phyloP scores from a whole-genome alignment of 345 rosid genomes.

The Eucalyptus regnans region DNA sequence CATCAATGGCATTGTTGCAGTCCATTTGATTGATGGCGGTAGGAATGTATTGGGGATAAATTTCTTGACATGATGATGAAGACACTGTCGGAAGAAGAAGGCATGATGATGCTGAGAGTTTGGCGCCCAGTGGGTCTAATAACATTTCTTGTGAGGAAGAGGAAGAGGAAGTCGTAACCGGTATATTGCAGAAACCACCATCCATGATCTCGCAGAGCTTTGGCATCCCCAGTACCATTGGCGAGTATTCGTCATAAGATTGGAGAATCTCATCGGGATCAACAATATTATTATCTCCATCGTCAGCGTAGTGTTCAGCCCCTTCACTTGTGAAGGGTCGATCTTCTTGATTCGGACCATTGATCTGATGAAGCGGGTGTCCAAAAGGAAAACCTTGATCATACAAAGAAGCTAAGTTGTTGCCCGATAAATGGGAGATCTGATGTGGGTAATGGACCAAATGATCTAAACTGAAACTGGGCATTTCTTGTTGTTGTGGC shows the following conservation, averaged over 20 bases:
- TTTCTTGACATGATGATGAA: neutral
- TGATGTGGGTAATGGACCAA: neutral
- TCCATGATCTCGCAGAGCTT: slow-evolving; percentile 31
- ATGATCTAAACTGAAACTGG: neutral
- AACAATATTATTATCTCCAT: neutral
- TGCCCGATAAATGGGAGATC: neutral
- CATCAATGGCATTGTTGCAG: neutral
- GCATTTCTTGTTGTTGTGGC: neutral
- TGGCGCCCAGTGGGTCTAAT: neutral
- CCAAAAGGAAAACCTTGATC: neutral
- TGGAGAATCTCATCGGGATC: neutral
- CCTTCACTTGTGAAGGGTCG: neutral
- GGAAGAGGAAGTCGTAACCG: slow-evolving; percentile 13
- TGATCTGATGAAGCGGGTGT: neutral
- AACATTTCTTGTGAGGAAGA: slow-evolving; percentile 3
- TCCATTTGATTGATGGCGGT: neutral
- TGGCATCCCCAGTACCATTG: slow-evolving; percentile 19
- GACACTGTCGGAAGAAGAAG: neutral
- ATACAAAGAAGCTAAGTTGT: neutral
- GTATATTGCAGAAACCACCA: neutral
- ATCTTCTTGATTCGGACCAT: neutral
- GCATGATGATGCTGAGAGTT: neutral
- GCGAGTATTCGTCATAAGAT: neutral
- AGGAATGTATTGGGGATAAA: neutral
- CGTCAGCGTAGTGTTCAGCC: neutral